Evolutionary conservation across 139 green algal species (phyloP).

Genomic region (Edaphochlamys debaryana): DNA sequence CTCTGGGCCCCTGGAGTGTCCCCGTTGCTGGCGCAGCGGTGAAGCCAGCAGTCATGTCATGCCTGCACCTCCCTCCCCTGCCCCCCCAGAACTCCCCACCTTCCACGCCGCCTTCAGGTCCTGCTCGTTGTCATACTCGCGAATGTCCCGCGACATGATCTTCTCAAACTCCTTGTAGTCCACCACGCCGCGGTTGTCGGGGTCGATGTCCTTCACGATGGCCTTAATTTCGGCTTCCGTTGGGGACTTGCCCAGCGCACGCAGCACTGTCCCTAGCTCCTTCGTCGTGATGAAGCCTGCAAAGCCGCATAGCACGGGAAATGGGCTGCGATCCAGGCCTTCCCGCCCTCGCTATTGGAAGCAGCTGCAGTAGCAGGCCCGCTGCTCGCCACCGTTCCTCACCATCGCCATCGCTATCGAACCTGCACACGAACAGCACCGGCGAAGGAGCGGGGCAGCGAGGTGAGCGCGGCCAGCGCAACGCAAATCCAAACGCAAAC

Average conservation of each 20-base stretch:
- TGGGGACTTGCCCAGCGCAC: conserved; percentile 49
- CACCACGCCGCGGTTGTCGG: conserved; percentile 44
- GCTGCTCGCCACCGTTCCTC: not conserved
- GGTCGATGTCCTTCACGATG: conserved; percentile 49
- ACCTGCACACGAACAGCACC: too few species aligned
- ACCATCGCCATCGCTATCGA: conserved; percentile 40
- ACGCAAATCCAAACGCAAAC: too few species aligned
- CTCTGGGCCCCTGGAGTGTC: too few species aligned
- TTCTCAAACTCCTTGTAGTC: conserved; percentile 57
- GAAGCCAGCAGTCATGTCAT: too few species aligned
- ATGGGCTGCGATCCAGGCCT: too few species aligned
- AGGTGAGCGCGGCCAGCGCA: too few species aligned
- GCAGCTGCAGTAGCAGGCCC: too few species aligned
- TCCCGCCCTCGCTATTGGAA: too few species aligned
- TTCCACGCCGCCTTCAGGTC: conserved; percentile 57
- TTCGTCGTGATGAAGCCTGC: conserved; percentile 55
- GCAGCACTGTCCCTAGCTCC: conserved; percentile 53
- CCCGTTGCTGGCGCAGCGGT: too few species aligned
- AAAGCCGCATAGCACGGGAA: not conserved
- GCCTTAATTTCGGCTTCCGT: conserved; percentile 49
- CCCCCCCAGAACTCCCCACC: conserved; percentile 7
- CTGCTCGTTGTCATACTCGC: conserved; percentile 58
- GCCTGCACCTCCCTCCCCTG: too few species aligned
- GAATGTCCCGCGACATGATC: conserved; percentile 51
- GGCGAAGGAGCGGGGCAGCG: too few species aligned